Percentiles rank a stretch among this genome's conserved stretches.
phyloP scores from a whole-genome alignment of 1,139 yeast species.

The Kodamaea ohmeri region DNA sequence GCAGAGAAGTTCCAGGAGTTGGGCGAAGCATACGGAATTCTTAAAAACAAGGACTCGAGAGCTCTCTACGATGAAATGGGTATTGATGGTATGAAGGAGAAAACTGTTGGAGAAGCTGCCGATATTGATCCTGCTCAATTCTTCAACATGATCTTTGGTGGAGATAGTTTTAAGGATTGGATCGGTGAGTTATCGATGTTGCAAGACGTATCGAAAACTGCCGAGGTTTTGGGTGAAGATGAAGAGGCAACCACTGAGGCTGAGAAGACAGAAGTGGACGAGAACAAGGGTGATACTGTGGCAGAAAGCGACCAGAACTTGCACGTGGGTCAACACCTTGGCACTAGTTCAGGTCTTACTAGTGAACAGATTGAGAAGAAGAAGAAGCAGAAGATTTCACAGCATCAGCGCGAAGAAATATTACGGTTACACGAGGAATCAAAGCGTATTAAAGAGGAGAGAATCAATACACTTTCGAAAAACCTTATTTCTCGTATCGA shows the following conservation, averaged over 20 bases:
- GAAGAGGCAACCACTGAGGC: constrained; percentile 20
- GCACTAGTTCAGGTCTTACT: constrained; percentile 9
- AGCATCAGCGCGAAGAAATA: constrained; percentile 56
- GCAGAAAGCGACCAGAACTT: too few species aligned
- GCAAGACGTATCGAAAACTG: constrained; percentile 56
- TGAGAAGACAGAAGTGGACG: constrained; percentile 13
- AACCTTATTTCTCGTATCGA: constrained; percentile 47
- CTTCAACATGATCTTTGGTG: constrained; percentile 72
- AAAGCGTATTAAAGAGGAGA: constrained; percentile 49
- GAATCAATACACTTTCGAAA: constrained; percentile 51
- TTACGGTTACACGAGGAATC: constrained; percentile 53
- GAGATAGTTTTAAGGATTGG: constrained; percentile 83
- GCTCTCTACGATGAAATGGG: constrained; percentile 44
- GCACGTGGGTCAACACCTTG: constrained; percentile 4
- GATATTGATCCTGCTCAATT: constrained; percentile 63
- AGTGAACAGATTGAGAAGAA: constrained; percentile 17
- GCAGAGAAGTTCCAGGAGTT: constrained; percentile 28
- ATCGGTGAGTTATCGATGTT: constrained; percentile 70
- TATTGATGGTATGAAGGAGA: constrained; percentile 40
- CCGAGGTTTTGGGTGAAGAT: constrained; percentile 38
- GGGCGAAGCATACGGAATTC: constrained; percentile 45
- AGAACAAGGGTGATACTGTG: constrained; percentile 1
- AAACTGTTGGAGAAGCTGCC: constrained; percentile 19
- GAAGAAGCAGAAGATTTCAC: constrained; percentile 36
- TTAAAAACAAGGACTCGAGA: constrained; percentile 37